Evolutionary conservation across 352 stramenopile genomes (phyloP).

Genomic region (Heterotrichella gracilis): DNA sequence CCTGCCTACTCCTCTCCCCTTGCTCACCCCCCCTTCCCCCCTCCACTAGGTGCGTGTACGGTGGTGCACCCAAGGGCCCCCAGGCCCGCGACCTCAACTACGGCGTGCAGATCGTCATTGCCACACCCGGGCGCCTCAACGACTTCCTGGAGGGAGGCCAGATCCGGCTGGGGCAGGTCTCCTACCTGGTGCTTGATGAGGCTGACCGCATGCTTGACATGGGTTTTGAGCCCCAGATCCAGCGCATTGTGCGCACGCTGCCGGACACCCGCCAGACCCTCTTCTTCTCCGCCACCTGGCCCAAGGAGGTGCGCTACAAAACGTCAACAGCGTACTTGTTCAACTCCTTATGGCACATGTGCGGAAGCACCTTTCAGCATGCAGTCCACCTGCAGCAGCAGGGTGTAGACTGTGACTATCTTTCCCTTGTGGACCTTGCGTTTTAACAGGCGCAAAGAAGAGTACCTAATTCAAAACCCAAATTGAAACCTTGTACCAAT

Average conservation of each 20-base stretch:
- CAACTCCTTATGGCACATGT: conserved; percentile 14
- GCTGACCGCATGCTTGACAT: conserved; percentile 79
- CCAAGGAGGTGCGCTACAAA: conserved; percentile 75
- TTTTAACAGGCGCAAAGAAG: no score
- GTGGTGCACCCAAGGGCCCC: conserved; percentile 66
- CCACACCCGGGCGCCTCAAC: conserved; percentile 74
- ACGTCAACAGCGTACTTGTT: no score
- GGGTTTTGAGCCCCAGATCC: conserved; percentile 58
- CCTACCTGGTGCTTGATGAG: conserved; percentile 93
- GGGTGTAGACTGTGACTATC: neutral
- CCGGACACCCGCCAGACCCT: conserved; percentile 81
- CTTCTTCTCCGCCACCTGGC: conserved; percentile 94
- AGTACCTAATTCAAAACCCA: no score
- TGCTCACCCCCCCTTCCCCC: no score
- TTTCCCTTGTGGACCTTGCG: neutral
- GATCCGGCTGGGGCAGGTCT: conserved; percentile 74
- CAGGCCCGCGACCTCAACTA: conserved; percentile 41
- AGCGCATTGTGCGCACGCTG: conserved; percentile 56
- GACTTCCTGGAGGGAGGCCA: conserved; percentile 77
- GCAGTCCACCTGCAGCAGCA: neutral
- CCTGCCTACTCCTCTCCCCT: no score
- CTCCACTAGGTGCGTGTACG: conserved; percentile 96
- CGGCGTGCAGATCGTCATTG: conserved; percentile 54
- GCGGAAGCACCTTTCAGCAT: neutral
- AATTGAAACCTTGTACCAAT: no score